A percentile compares a stretch with the other conserved stretches of the same genome.
phyloP scores from a whole-genome alignment of 2,329 filamentous ascomycete species.

The Alternaria gansuensis region DNA sequence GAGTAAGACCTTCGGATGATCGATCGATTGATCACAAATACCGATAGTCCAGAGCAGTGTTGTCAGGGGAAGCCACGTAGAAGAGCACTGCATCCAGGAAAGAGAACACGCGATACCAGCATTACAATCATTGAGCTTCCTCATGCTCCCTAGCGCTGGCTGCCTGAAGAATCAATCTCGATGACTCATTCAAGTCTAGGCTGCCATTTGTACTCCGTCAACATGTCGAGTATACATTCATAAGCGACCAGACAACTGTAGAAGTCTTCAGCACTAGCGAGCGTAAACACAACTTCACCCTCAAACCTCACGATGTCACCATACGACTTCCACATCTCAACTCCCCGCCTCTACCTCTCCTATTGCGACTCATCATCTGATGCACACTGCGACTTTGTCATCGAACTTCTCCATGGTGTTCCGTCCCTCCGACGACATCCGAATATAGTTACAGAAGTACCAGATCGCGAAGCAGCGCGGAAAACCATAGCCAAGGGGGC shows the following conservation, averaged over 20 bases:
- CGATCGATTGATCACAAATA: background rate
- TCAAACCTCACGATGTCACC: constrained; percentile 5
- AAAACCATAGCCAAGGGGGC: constrained; percentile 15
- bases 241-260: background rate
- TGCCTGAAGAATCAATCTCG: background rate
- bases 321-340: constrained; percentile 70
- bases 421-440: constrained; percentile 6
- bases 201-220: background rate
- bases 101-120: background rate
- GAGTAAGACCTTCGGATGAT: background rate
- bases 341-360: constrained; percentile 52
- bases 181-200: constrained; percentile 12
- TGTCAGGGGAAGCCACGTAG: background rate
- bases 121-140: constrained; percentile 3
- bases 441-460: background rate
- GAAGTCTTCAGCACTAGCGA: background rate
- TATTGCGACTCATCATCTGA: constrained; percentile 29
- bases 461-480: constrained; percentile 20
- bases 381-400: constrained; percentile 26
- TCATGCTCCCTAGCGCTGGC: constrained; percentile 11
- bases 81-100: background rate
- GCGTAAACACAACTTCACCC: too few relatives aligned
- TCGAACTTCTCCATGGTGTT: constrained; percentile 12
- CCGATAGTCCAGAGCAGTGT: background rate
- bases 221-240: background rate